These are phyloP conservation scores for Salix dunnii DNA, from an alignment of 345 rosid genomes.

Conservation along the genomic window DNA sequence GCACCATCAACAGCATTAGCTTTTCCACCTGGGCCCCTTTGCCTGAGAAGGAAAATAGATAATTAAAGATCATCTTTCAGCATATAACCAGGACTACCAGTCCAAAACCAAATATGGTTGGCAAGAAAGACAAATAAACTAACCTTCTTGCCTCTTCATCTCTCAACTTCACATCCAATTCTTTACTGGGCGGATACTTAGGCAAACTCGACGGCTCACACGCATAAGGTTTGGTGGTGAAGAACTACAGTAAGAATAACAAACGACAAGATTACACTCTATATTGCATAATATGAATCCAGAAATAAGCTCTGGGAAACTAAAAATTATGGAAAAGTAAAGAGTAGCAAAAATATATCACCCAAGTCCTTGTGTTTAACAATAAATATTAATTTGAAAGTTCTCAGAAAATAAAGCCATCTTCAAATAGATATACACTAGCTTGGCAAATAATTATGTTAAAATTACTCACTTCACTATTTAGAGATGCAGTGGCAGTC, in stretches of 20 bases:
- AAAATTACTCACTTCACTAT: conserved; percentile 56
- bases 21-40: conserved; percentile 54
- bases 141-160: conserved; percentile 87
- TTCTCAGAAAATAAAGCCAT: background rate
- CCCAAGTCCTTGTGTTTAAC: background rate
- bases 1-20: conserved; percentile 51
- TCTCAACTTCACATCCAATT: conserved; percentile 74
- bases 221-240: conserved; percentile 69
- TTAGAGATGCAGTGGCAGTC: conserved; percentile 65
- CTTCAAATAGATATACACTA: background rate
- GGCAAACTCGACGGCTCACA: conserved; percentile 88
- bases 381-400: background rate
- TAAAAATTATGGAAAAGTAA: background rate
- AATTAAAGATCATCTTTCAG: conserved; percentile 20
- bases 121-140: conserved; percentile 15
- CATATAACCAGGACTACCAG: conserved; percentile 8
- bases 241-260: conserved; percentile 57
- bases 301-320: background rate
- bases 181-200: conserved; percentile 88
- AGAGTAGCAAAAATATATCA: background rate
- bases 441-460: background rate
- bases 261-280: conserved; percentile 3
- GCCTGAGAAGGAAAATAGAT: conserved; percentile 30
- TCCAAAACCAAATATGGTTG: conserved; percentile 2
- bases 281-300: conserved; percentile 4